These are phyloP conservation scores for Silene coronaria DNA, from an alignment of 179 eudicot species.

Conservation along the genomic window DNA sequence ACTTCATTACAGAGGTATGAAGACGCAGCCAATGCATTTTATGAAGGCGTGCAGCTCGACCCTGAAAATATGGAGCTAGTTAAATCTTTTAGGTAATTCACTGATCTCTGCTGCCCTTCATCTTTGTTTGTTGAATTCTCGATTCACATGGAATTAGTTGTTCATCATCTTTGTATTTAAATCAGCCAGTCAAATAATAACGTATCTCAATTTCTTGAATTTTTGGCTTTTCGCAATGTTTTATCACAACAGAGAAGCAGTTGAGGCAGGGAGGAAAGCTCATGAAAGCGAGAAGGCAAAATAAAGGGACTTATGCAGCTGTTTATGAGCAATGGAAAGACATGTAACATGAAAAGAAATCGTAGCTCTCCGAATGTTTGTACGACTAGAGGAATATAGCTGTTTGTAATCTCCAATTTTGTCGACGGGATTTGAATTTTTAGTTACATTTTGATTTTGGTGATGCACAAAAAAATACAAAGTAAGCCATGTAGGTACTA, in stretches of 20 bases:
- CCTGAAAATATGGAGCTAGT: constrained; percentile 91
- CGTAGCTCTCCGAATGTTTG: neutral
- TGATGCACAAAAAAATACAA: no score
- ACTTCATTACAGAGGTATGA: constrained; percentile 61
- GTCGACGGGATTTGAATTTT: neutral
- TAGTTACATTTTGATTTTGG: no score
- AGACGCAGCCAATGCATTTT: constrained; percentile 92
- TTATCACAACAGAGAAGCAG: constrained; percentile 65
- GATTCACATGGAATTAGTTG: neutral
- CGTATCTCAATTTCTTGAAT: neutral
- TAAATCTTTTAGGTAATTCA: constrained; percentile 66
- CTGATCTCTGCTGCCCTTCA: neutral
- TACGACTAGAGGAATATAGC: neutral
- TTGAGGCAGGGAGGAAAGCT: constrained; percentile 85
- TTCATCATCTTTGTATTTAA: neutral
- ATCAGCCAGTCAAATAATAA: neutral
- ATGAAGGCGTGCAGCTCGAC: constrained; percentile 79
- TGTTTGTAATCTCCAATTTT: constrained; percentile 1
- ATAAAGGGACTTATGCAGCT: neutral
- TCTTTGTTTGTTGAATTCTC: neutral
- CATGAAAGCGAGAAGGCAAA: constrained; percentile 45
- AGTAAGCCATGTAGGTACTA: no score
- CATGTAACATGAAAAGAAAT: neutral
- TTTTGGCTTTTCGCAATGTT: neutral
- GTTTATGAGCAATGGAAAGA: neutral